Base-by-base conservation (phyloP, 1,139 yeast genomes). In the Yamadazyma buinensis region DNA sequence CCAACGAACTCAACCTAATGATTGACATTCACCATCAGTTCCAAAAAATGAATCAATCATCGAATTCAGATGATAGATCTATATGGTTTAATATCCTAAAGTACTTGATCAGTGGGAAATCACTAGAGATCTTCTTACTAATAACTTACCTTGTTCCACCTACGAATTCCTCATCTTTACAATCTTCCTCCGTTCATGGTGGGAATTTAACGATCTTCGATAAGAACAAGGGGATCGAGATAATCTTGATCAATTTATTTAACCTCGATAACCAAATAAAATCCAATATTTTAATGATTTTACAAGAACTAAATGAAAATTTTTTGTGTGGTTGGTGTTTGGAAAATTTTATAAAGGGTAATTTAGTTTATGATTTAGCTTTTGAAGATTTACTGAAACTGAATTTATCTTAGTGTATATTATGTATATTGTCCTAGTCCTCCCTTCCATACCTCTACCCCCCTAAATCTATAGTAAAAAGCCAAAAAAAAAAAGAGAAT, bases 251-350 rank as follows among this genome's bases (percentile, higher is more conserved):
- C 17, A 63, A 61, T 33, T 47, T 63, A 22, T 63, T 61, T 43
- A 61, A 63, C 40, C 46, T 43, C 29, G 64, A 68, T 41, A 61
- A 66, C 39, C 68, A 64, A 39, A 57, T 69, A 30, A 69, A 68
- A 44, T 53, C 64, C 15, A 67, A 65, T 39, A 52, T 69, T 12
- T 56, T 67, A 11, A 64, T 66, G 71, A 69, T 69, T 20, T 46
- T 69, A 34, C 73, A 68, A 43, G 75, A 69, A 45, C 51, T 69
- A 28, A 69, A 61, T 38, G 75, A 69, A 36, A 67, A 67, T 51
- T 64, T 59, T 37, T 48, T 69, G 19, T 68, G 75, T 46, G 73
- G 74, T 4, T 69, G 75, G 75, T 69, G 75, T 46, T 52, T 69
- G 32, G 55, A 55, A 22, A 61, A 58, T 32, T 67, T 57, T 39